Evolutionary conservation across 1,284 basidiomycete species (phyloP).

Genomic region (Blastosporella zonata): DNA sequence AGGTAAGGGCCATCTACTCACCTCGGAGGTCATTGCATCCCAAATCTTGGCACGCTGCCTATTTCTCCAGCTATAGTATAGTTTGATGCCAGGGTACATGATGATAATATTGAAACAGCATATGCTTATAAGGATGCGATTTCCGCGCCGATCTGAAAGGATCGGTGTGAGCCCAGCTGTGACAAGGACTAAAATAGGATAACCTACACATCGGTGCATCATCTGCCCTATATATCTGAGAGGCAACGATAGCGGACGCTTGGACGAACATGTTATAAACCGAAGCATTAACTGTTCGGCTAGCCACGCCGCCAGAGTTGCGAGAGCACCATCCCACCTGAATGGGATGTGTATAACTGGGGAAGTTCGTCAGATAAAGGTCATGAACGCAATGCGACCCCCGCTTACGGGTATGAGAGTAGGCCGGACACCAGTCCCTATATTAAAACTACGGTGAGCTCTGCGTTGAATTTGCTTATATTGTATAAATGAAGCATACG

Average conservation of each 20-base stretch:
- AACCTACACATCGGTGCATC: slow-evolving; percentile 49
- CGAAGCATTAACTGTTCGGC: slow-evolving; percentile 51
- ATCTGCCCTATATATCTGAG: slow-evolving; percentile 49
- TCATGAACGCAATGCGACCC: not conserved
- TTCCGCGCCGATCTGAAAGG: slow-evolving; percentile 47
- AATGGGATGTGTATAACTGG: slow-evolving; percentile 25
- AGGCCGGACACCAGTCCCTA: slow-evolving; percentile 34
- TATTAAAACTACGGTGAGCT: not conserved
- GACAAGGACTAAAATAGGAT: not conserved
- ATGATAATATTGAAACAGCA: slow-evolving; percentile 43
- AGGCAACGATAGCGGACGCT: slow-evolving; percentile 38
- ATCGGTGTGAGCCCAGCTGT: not conserved
- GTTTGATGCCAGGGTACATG: slow-evolving; percentile 49
- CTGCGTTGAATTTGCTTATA: too few species aligned
- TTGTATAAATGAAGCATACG: slow-evolving; percentile 22
- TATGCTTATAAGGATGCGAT: slow-evolving; percentile 43
- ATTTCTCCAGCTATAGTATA: slow-evolving; percentile 53
- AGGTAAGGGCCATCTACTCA: slow-evolving; percentile 19
- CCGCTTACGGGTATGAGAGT: slow-evolving; percentile 33
- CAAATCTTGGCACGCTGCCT: slow-evolving; percentile 44
- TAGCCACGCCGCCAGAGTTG: slow-evolving; percentile 53
- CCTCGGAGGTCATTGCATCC: slow-evolving; percentile 50
- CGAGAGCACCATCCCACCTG: slow-evolving; percentile 55
- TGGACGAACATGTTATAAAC: slow-evolving; percentile 59
- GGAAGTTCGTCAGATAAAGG: not conserved